A percentile compares a stretch with the other conserved stretches of the same genome.
Conservation (phyloP, 2,329 filamentous ascomycete species). For the Phyllosticta paracitricarpa region DNA sequence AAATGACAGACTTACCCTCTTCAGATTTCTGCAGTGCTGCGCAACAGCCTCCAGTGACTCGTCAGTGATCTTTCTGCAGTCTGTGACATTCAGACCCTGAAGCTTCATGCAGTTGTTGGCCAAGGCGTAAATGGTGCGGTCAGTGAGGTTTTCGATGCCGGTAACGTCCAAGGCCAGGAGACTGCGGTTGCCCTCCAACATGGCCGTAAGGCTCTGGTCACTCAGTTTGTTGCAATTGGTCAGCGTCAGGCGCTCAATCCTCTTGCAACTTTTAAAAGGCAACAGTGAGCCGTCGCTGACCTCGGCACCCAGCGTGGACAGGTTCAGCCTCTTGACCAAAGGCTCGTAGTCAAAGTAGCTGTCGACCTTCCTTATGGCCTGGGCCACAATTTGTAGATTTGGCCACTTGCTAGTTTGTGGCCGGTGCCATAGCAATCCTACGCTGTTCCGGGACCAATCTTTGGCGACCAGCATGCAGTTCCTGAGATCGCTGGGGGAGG, state of each 20-base stretch:
- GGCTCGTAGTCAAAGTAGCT: slow-evolving; percentile 83
- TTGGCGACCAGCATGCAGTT: slow-evolving; percentile 92
- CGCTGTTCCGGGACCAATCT: slow-evolving; percentile 83
- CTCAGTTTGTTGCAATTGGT: slow-evolving; percentile 82
- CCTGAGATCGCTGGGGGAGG: slow-evolving; percentile 63
- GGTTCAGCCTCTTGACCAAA: slow-evolving; percentile 84
- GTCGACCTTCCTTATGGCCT: slow-evolving; percentile 59
- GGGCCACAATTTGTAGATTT: slow-evolving; percentile 71
- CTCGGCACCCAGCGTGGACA: slow-evolving; percentile 64
- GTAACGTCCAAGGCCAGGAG: slow-evolving; percentile 88
- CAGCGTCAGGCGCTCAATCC: slow-evolving; percentile 84
- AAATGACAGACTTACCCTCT: slow-evolving; percentile 51
- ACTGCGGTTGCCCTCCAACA: slow-evolving; percentile 69
- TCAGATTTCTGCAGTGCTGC: slow-evolving; percentile 73
- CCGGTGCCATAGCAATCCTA: slow-evolving; percentile 89
- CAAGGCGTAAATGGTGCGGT: slow-evolving; percentile 66
- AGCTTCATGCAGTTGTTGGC: slow-evolving; percentile 73
- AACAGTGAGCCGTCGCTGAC: slow-evolving; percentile 85
- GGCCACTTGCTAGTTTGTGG: slow-evolving; percentile 82
- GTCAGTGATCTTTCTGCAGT: slow-evolving; percentile 75
- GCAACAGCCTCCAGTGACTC: slow-evolving; percentile 75
- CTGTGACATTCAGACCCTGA: slow-evolving; percentile 87
- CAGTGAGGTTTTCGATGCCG: slow-evolving; percentile 68
- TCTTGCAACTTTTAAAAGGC: slow-evolving; percentile 74
- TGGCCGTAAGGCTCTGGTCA: slow-evolving; percentile 68